These are phyloP conservation scores for Clavispora carvajalis DNA, from an alignment of 805 yeast species.

Conservation along the genomic window DNA sequence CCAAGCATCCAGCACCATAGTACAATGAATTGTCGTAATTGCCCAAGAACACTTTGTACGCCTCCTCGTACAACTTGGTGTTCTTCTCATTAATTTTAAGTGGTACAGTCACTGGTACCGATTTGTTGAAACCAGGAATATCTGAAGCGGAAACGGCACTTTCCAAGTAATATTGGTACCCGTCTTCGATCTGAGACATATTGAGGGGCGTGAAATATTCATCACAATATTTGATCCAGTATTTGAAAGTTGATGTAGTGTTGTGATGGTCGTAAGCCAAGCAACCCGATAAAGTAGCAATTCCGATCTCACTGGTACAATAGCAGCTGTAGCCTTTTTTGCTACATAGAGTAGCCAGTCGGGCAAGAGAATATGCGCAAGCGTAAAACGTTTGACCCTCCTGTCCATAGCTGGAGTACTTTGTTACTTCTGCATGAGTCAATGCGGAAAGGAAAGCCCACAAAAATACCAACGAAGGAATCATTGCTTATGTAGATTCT, in stretches of 20 bases:
- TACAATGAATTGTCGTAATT: constrained; percentile 36
- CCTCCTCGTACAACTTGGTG: constrained; percentile 18
- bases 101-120: constrained; percentile 15
- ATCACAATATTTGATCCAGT: not conserved
- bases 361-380: not conserved
- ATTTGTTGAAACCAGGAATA: constrained; percentile 4
- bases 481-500: no score
- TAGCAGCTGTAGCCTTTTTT: not conserved
- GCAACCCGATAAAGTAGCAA: not conserved
- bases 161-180: constrained; percentile 11
- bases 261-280: constrained; percentile 6
- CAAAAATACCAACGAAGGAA: not conserved
- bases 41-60: constrained; percentile 15
- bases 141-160: constrained; percentile 12
- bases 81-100: constrained; percentile 20
- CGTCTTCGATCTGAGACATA: constrained; percentile 64
- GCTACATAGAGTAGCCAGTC: not conserved
- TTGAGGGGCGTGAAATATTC: constrained; percentile 44
- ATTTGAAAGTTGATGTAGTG: constrained; percentile 7
- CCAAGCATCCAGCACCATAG: constrained; percentile 35
- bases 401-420: not conserved
- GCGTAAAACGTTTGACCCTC: not conserved
- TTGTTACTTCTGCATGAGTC: not conserved
- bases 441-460: not conserved
- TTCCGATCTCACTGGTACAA: not conserved